A percentile compares a stretch with the other conserved stretches of the same genome.
Evolutionary conservation across 345 rosid species (phyloP).

Genomic region (Chamaenerion angustifolium): DNA sequence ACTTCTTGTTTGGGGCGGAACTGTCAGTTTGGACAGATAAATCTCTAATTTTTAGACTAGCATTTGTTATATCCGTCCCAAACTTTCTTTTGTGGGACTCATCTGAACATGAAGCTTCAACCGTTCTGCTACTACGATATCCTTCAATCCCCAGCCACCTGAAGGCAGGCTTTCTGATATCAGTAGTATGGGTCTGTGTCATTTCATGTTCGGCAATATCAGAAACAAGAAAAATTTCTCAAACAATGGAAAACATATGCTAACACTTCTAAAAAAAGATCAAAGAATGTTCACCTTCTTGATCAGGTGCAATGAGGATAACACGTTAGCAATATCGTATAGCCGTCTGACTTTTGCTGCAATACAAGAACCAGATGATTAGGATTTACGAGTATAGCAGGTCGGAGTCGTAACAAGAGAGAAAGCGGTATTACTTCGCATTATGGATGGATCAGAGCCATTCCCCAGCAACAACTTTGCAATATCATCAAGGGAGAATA

Average conservation of each 20-base stretch:
- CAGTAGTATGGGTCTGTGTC: conserved; percentile 60
- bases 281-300: conserved; percentile 46
- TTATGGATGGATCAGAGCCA: conserved; percentile 50
- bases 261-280: no score
- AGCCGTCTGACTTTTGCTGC: conserved; percentile 90
- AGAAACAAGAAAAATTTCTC: no score
- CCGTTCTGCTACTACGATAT: conserved; percentile 23
- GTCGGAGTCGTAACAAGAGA: not conserved
- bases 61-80: conserved; percentile 68
- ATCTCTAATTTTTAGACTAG: conserved; percentile 27
- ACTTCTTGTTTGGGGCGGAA: no score
- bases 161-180: conserved; percentile 72
- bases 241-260: no score
- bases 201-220: no score
- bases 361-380: conserved; percentile 3
- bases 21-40: conserved; percentile 8
- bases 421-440: conserved; percentile 44
- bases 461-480: conserved; percentile 69
- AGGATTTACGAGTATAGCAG: not conserved
- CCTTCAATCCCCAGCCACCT: conserved; percentile 69
- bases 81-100: conserved; percentile 54
- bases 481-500: conserved; percentile 77
- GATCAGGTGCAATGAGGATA: conserved; percentile 75
- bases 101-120: conserved; percentile 12
- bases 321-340: conserved; percentile 78